Evolutionary conservation across 1,284 basidiomycete genomes (phyloP), one percentile per base, ranked within the genome.

Genomic region (Chondrostereum purpureum): DNA sequence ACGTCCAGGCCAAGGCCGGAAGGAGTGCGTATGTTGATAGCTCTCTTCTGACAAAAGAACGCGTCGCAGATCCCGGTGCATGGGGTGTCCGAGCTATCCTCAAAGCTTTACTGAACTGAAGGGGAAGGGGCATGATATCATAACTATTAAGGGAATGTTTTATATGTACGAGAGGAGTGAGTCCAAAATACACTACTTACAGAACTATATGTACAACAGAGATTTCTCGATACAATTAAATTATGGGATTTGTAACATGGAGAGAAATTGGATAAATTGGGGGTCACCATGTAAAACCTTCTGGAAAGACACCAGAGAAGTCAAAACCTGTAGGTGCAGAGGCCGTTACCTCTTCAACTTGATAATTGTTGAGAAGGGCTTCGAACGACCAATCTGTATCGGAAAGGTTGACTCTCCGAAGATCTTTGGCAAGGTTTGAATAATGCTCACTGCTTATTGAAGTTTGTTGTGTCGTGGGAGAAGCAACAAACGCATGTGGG

Each of bases 21-120:
- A 69, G 93, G 53, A 92, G 89, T 51, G 89, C 90, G 1, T 96
- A 96, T 63, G 81, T 95, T 36, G 87, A 86, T 55, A 77, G 82
- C 40, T 78, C 82, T 41, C 70, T 77, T 51, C 65, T 94, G 46
- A 80, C 75, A 60, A 72, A 79, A 53, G 75, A 87, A 58, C 71
- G 72, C 39, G 75, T 93, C 11, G 75, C 91, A 1, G 93, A 96
- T 64, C 91, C 92, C 0, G 92, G 92, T 21, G 92, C 92, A 21
- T 91, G 87, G 83, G 92, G 90, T 24, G 78, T 95, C 39, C 85
- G 83, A 57, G 75, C 78, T n/a, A 73, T 92, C 38, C 57, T 93
- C 44, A 78, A 88, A 60, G 81, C 68, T 44, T 67, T 77, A 45
- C 56, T 56, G 34, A 54, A 49, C 38, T 63, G 45, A 63, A n/a